Base-by-base conservation (phyloP, 2,329 filamentous ascomycete genomes). In the Dothistroma septosporum region DNA sequence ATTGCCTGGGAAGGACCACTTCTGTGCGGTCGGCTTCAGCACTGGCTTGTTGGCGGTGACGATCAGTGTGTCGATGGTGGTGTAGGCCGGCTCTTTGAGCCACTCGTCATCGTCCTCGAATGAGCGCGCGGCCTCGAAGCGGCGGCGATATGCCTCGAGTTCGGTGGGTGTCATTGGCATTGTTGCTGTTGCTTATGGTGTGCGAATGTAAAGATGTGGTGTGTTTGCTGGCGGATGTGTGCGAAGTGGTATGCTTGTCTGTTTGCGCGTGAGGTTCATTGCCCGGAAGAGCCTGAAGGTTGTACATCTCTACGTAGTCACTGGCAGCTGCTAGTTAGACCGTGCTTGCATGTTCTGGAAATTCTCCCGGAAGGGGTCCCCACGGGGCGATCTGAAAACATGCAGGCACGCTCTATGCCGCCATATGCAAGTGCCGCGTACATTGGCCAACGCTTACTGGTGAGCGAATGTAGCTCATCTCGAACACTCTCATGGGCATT, bases 91-190 rank as follows among this genome's bases (percentile, higher is more conserved):
- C 24, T 47, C 41, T n/a, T 19, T 28, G 9, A 56, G 14, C 31
- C n/a, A 41, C 32, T 44, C 32, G 11, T 55, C 57, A 41, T 59
- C 57, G 44, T 59, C 57, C 49, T 59, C 57, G 44, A 59, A 59
- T 3, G 50, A 55, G 37, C 57, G 57, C 4, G 57, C 50, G n/a
- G 57, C 57, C 48, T 59, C 57, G 52, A 59, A 55, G 37, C 52
- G 35, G 50, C 44, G 44, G 41, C 57, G 57, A 21, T 28, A 37
- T 19, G 55, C 35, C 21, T 48, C 57, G 57, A 55, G 52, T 41
- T 59, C 33, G 11, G 28, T 41, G 37, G 28, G 49, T 32, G 24
- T 53, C 22, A 35, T 53, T 10, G 50, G 28, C 50, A 53, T 53
- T 21, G n/a, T 53, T 35, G 50, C 12, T 32, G 50, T n/a, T 44